These are phyloP conservation scores for Artemisia tridentata DNA, from an alignment of 129 eudicot genomes.

Conservation along the genomic window DNA sequence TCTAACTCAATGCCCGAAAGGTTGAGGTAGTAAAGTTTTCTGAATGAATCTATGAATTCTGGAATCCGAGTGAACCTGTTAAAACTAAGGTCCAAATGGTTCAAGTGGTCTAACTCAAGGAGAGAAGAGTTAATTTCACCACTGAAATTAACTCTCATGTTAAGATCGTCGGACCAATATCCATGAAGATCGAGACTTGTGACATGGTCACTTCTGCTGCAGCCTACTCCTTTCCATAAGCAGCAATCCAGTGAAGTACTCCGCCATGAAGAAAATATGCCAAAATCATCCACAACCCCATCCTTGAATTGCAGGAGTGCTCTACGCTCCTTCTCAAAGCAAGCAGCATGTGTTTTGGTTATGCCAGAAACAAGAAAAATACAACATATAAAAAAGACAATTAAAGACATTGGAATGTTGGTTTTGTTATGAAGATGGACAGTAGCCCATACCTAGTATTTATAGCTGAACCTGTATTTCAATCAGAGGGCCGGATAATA, in stretches of 20 bases:
- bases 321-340: conserved; percentile 15
- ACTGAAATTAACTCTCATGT: background rate
- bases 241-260: conserved; percentile 20
- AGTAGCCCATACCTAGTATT: no score
- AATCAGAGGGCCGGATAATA: no score
- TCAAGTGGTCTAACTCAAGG: no score
- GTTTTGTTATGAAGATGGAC: no score
- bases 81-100: background rate
- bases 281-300: conserved; percentile 20
- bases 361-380: conserved; percentile 1
- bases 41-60: conserved; percentile 28
- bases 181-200: conserved; percentile 19
- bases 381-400: background rate
- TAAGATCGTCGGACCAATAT: background rate
- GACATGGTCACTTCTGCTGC: conserved; percentile 21
- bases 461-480: no score
- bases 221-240: conserved; percentile 26
- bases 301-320: conserved; percentile 22
- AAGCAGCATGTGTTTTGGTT: background rate
- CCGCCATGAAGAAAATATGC: conserved; percentile 22
- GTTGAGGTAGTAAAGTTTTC: conserved; percentile 15
- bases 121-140: conserved; percentile 30
- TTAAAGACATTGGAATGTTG: background rate
- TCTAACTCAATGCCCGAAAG: background rate
- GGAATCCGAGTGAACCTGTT: conserved; percentile 22